Base-by-base conservation (phyloP, 164 flowering plant genomes). In the Tetracentron sinense region DNA sequence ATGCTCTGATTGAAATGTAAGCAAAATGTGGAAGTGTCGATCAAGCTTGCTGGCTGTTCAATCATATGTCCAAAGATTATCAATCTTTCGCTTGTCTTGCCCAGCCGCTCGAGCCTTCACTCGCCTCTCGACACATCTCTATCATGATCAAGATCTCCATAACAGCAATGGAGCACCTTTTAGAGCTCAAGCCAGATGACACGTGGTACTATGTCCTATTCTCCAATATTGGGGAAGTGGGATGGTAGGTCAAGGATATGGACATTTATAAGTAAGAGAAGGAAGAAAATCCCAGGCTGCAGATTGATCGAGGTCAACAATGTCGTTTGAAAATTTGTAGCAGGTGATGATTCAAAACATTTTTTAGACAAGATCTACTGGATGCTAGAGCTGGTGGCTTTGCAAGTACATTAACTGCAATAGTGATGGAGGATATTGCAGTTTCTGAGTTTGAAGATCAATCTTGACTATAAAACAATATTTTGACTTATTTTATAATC, bases 1-100 rank as follows among this genome's bases (percentile, higher is more conserved):
- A 90, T 74, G 92, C 96, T 16, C 65, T 90, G 53, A 84, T 87
- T 20, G 91, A 86, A 69, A 90, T 87, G 94, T 90, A 85, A 42
- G 72, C 83, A 4, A 82, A 80, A 72, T 77, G 83, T 58, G 84
- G 88, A 47, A 67, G 74, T 63, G 61, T 80, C 1, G 52, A 68
- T 54, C 58, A 77, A 65, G 83, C 81, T n/a, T 25, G 47, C 38
- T 71, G 66, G 61, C 46, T 85, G 63, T 82, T 81, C 64, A 52
- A 63, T 62, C 69, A 68, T 35, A 79, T 78, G 75, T 7, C 27
- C n/a, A 60, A 57, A 19, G 69, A 71, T 30, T 64, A 75, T n/a
- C 6, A 69, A 69, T 60, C 57, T 72, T 42, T n/a, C n/a, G n/a
- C n/a, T n/a, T n/a, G n/a, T n/a, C n/a, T n/a, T n/a, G n/a, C n/a